Conservation (phyloP, 75 land plant species). For the Cupressus sempervirens region DNA sequence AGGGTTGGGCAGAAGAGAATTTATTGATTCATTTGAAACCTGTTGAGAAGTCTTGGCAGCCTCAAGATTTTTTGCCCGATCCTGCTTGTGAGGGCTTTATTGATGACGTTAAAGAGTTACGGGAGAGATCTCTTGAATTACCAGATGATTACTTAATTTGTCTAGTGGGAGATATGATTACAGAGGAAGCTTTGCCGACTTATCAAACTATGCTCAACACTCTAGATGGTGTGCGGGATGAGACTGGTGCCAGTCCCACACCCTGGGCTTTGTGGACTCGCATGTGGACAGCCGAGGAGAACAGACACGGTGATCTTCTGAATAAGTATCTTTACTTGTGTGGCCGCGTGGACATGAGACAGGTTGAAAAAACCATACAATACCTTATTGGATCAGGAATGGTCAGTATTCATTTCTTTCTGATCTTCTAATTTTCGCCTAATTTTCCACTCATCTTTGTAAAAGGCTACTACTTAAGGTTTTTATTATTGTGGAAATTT, state of each 20-base stretch:
- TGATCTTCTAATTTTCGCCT: slow-evolving; percentile 15
- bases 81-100: slow-evolving; percentile 51
- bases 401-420: slow-evolving; percentile 23
- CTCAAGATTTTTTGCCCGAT: too few relatives aligned
- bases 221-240: slow-evolving; percentile 47
- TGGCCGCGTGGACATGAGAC: too few relatives aligned
- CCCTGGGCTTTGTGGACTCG: slow-evolving; percentile 58
- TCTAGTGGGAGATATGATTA: too few relatives aligned
- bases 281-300: slow-evolving; percentile 31
- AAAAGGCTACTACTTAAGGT: background rate
- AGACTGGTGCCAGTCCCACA: slow-evolving; percentile 47
- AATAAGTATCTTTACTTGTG: too few relatives aligned
- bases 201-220: slow-evolving; percentile 37
- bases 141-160: slow-evolving; percentile 61
- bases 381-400: too few relatives aligned
- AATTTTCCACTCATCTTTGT: background rate
- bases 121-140: slow-evolving; percentile 39
- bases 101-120: slow-evolving; percentile 57
- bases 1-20: too few relatives aligned
- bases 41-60: too few relatives aligned
- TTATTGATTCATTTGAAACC: too few relatives aligned
- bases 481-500: background rate
- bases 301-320: too few relatives aligned
- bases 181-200: too few relatives aligned
- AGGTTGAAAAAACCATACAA: too few relatives aligned